A percentile compares a stretch with the other conserved stretches of the same genome.
Evolutionary conservation across 805 yeast species (phyloP).

Genomic region (Yarrowia sp.): DNA sequence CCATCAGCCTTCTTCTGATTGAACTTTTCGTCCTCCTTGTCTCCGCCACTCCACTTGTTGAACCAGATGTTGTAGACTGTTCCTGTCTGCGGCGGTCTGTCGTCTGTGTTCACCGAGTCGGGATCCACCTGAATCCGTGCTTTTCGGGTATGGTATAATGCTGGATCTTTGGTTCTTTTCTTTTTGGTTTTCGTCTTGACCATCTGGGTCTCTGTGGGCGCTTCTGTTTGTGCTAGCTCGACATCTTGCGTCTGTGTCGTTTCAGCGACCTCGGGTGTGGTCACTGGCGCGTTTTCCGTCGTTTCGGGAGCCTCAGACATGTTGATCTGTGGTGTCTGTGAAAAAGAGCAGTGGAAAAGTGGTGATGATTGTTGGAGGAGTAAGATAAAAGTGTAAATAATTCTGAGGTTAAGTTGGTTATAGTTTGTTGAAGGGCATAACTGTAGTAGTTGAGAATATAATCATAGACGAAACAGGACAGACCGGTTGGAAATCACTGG

Average conservation of each 20-base stretch:
- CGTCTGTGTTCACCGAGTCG: conserved; percentile 60
- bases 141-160: conserved; percentile 49
- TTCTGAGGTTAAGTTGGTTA: not conserved
- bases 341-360: not conserved
- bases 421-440: not conserved
- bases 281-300: not conserved
- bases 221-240: not conserved
- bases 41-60: conserved; percentile 86
- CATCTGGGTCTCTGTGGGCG: conserved; percentile 1
- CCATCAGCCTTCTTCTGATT: conserved; percentile 60
- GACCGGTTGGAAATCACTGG: too few species aligned
- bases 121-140: conserved; percentile 82
- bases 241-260: not conserved
- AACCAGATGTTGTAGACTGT: conserved; percentile 87
- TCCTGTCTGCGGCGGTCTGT: conserved; percentile 80
- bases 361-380: conserved; percentile 16
- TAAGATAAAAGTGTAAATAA: conserved; percentile 8
- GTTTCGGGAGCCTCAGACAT: conserved; percentile 23
- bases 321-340: not conserved
- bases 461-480: too few species aligned
- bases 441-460: not conserved
- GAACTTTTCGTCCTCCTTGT: conserved; percentile 51
- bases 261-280: not conserved
- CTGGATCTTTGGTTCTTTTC: conserved; percentile 31
- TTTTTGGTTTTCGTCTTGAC: conserved; percentile 18